Evolutionary conservation across 1,284 basidiomycete genomes (phyloP), one percentile per base, ranked within the genome.

Genomic region (Heliocybe sulcata): DNA sequence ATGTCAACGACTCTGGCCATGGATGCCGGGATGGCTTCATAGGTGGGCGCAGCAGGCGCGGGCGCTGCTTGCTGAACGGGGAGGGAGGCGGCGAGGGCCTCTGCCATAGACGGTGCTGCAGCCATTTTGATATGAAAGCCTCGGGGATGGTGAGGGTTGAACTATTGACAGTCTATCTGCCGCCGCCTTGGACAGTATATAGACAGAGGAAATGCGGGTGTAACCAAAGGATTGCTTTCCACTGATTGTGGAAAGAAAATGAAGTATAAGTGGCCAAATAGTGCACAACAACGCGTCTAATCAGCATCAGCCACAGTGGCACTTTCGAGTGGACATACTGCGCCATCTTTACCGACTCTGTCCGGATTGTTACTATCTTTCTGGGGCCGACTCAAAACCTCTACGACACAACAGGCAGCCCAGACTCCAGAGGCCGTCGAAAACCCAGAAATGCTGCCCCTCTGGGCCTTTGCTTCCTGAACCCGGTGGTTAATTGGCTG

Each of bases 1-100:
- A 93, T 88, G 71, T 96, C 93, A 65, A 95, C 86, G 57, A 87
- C 85, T 67, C 90, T 92, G 54, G 91, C 82, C 87, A 94, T 92
- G 59, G 90, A 90, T 10, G 91, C 82, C 23, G 92, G 94, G 60
- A 96, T 92, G 52, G 80, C 82, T 68, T 90, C 90, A 74, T 88
- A 82, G 27, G 79, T 80, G 12, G 87, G 82, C 29, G 83, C 80
- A 54, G 78, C 75, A 14, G 84, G 81, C 8, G 77, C 71, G 19
- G 83, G 77, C 27, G 81, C 76, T 42, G 81, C 66, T 55, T 81
- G 72, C 29, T 81, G 81, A 61, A 82, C 77, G 49, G 92, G 92
- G 31, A 93, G 76, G 25, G 87, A 85, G 33, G 92, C 92, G 65
- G 92, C 92, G 35, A 94, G 77, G 45, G 89, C 82, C 67, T 90